Evolutionary conservation across 1,284 basidiomycete species (phyloP).

Genomic region (Ceratobasidium sp.): DNA sequence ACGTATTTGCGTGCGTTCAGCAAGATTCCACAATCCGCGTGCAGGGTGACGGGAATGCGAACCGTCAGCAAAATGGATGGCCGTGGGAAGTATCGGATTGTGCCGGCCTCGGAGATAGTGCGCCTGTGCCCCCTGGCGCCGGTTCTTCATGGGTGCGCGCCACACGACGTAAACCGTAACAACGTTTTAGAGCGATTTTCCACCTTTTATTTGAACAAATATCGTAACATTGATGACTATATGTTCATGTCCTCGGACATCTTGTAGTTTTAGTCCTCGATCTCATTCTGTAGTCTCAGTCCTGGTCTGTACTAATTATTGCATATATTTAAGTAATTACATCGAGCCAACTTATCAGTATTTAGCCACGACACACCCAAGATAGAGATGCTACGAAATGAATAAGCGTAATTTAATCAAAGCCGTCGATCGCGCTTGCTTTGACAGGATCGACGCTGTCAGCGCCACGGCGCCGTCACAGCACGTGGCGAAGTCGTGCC

Average conservation of each 20-base stretch:
- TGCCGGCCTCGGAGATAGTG: constrained; percentile 14
- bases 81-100: neutral
- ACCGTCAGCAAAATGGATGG: constrained; percentile 5
- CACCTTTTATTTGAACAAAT: constrained; percentile 27
- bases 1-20: neutral
- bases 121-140: constrained; percentile 30
- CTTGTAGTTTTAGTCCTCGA: constrained; percentile 83
- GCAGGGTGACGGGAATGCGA: constrained; percentile 1
- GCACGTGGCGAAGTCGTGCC: neutral
- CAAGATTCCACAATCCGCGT: constrained; percentile 6
- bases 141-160: constrained; percentile 15
- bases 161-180: neutral
- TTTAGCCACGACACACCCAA: too few species aligned
- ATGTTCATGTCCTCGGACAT: constrained; percentile 9
- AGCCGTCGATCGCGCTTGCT: neutral
- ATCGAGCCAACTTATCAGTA: too few species aligned
- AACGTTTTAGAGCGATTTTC: neutral
- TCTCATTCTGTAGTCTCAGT: too few species aligned
- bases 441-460: constrained; percentile 21
- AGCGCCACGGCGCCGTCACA: neutral
- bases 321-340: too few species aligned
- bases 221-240: constrained; percentile 27
- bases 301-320: too few species aligned
- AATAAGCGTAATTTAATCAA: neutral
- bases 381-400: neutral